phyloP scores from a whole-genome alignment of 352 stramenopile species.

The Thraustotheca clavata region DNA sequence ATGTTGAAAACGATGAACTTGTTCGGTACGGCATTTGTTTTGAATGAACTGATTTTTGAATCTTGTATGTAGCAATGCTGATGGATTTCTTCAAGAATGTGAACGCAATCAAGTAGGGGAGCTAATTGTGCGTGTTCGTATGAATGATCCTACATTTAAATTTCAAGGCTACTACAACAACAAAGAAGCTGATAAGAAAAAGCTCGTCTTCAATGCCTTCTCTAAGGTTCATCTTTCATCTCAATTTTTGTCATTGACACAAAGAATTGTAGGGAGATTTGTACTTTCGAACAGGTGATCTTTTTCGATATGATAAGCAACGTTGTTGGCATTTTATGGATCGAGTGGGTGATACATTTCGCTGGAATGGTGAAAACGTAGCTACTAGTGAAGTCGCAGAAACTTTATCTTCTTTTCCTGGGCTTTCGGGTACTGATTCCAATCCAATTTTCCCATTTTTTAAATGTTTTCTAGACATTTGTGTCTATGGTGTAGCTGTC shows the following conservation, averaged over 20 bases:
- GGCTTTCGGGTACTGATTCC: slow-evolving; percentile 38
- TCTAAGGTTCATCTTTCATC: not conserved
- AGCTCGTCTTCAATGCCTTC: slow-evolving; percentile 26
- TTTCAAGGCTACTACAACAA: slow-evolving; percentile 88
- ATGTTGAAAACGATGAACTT: slow-evolving; percentile 68
- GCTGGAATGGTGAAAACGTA: slow-evolving; percentile 92
- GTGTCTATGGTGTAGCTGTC: slow-evolving; percentile 65
- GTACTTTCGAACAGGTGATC: slow-evolving; percentile 88
- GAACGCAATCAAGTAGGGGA: slow-evolving; percentile 56
- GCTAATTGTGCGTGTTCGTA: slow-evolving; percentile 53
- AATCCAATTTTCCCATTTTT: slow-evolving; percentile 19
- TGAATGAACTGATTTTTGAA: not conserved
- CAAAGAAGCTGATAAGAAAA: slow-evolving; percentile 67
- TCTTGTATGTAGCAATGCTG: slow-evolving; percentile 21
- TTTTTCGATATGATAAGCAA: slow-evolving; percentile 73
- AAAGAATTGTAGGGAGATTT: slow-evolving; percentile 41
- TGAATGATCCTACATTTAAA: slow-evolving; percentile 38
- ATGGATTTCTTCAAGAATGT: slow-evolving; percentile 44
- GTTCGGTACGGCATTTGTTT: slow-evolving; percentile 25
- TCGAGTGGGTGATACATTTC: slow-evolving; percentile 88
- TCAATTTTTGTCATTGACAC: not conserved
- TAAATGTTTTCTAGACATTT: slow-evolving; percentile 35
- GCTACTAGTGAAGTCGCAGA: slow-evolving; percentile 85
- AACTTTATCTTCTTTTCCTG: slow-evolving; percentile 63
- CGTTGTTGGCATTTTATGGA: slow-evolving; percentile 87